A percentile compares a stretch with the other conserved stretches of the same genome.
Evolutionary conservation across 2,329 filamentous ascomycete genomes (phyloP).

Genomic region (Coniochaeta sp.): DNA sequence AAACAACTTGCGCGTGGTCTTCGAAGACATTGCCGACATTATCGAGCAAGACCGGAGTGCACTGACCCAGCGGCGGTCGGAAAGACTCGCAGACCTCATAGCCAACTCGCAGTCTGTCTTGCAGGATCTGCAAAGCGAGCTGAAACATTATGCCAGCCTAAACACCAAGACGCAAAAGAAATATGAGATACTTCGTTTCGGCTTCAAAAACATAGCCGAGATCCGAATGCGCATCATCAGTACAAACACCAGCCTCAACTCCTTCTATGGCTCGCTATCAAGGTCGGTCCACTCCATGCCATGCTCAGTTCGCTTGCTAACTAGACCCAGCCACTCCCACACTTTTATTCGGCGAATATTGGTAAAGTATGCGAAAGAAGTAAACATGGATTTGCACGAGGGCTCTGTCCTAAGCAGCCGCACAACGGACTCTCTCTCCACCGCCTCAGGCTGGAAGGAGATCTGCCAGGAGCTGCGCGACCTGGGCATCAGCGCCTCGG

Average conservation of each 20-base stretch:
- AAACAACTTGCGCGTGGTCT: neutral
- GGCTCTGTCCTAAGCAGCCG: slow-evolving; percentile 14
- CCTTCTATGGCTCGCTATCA: slow-evolving; percentile 15
- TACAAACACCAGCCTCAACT: slow-evolving; percentile 15
- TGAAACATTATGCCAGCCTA: slow-evolving; percentile 16
- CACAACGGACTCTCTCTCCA: slow-evolving; percentile 14
- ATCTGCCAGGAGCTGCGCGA: slow-evolving; percentile 18
- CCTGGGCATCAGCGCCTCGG: slow-evolving; percentile 14
- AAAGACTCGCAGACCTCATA: neutral
- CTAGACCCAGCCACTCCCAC: slow-evolving; percentile 15
- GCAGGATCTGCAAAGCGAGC: slow-evolving; percentile 14
- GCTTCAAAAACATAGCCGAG: slow-evolving; percentile 17
- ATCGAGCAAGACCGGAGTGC: neutral
- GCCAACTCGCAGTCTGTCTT: slow-evolving; percentile 9
- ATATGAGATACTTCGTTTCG: slow-evolving; percentile 20
- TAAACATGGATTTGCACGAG: slow-evolving; percentile 16
- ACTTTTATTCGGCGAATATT: slow-evolving; percentile 15
- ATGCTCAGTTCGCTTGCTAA: neutral
- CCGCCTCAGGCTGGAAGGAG: slow-evolving; percentile 15
- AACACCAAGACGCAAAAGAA: slow-evolving; percentile 17
- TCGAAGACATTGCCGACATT: neutral
- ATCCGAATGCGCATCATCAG: slow-evolving; percentile 15
- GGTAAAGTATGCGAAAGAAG: slow-evolving; percentile 17
- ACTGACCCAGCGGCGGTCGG: neutral
- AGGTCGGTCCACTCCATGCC: slow-evolving; percentile 11